Evolutionary conservation across 2,329 filamentous ascomycete species (phyloP), one percentile per base, ranked within the genome.

Genomic region (Salinomyces thailandicus): DNA sequence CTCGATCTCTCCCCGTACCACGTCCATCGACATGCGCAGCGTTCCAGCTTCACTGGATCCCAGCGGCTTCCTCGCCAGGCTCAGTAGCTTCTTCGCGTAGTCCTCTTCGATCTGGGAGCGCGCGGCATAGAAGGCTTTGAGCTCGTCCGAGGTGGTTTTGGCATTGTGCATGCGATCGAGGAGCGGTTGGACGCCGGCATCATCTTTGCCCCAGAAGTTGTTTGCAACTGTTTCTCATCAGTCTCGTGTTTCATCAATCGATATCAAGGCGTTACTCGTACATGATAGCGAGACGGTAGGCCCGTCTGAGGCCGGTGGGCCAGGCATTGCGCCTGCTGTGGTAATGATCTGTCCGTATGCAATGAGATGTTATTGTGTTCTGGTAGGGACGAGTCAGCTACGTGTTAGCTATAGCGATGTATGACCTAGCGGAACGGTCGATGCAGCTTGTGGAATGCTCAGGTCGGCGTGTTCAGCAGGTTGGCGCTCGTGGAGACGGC

Each of bases 191-290:
- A 98, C 87, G 58, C 91, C 93, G 35, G 89, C 91, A 70, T 98
- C 91, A 61, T 96, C 89, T 70, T 93, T 96, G 46, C 91, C 91
- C 91, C 91, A 98, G 63, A 98, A 98, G 61, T 98, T 98, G 68
- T 98, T 98, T 54, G 91, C 89, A 67, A 98, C 87, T 87, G 48
- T 38, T 9, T 9, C 7, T 12, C 29, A 49, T 67, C 40, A 65
- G 62, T 45, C 5, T 33, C 7, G 19, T 15, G 13, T n/a, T n/a
- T n/a, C n/a, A n/a, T n/a, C n/a, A n/a, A n/a, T n/a, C n/a, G n/a
- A n/a, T n/a, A n/a, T n/a, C n/a, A n/a, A n/a, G n/a, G n/a, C n/a
- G n/a, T n/a, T n/a, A n/a, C n/a, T 14, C 51, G 15, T 51, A 59
- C 55, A 60, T 31, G 57, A 59, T 11, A 60, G 50, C 30, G 57